Base-by-base conservation (phyloP, 768 basidiomycete species). In the Podaxis sp. region DNA sequence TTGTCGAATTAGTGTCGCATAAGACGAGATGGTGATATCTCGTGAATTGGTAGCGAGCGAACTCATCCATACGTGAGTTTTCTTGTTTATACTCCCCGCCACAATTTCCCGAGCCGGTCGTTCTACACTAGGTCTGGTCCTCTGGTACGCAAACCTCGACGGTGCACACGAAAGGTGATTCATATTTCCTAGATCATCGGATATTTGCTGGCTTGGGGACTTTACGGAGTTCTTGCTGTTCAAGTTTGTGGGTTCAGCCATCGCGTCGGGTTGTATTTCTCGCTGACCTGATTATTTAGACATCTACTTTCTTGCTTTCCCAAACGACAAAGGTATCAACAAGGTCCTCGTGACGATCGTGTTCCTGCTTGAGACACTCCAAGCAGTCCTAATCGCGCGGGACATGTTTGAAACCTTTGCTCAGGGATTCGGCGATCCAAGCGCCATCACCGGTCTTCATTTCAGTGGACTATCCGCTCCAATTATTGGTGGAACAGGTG, bases 301-400 rank as follows among this genome's bases (percentile, higher is more conserved):
- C 57, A 68, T 72, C 28, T 76, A 75, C 50, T 72, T 73, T 50
- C 70, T 75, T 13, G 70, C 73, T 7, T 76, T 76, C 50, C 71
- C 75, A 0, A 68, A 70, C 0, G 75, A 76, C 49, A 57, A 61
- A 13, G 28, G 58, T 17, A 53, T 64, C 37, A 70, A 65, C 30
- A 75, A 73, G 66, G 60, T 58, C 28, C 64, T 74, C 3, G 71
- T 77, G 22, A 71, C 70, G 38, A 65, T 66, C 20, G 69, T 75
- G 8, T 75, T 67, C 52, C n/a, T 66, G 3, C 10, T 74, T 20
- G 76, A 77, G 53, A 69, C 66, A 7, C 63, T 70, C 26, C 74
- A 75, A 59, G 73, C 73, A 0, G 49, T 69, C 8, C 33, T 73
- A 20, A 64, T 75, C 26, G 66, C 70, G 3, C 66, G 65, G 24